Conservation (phyloP, 2,329 filamentous ascomycete genomes). For the Xylaria sp. region DNA sequence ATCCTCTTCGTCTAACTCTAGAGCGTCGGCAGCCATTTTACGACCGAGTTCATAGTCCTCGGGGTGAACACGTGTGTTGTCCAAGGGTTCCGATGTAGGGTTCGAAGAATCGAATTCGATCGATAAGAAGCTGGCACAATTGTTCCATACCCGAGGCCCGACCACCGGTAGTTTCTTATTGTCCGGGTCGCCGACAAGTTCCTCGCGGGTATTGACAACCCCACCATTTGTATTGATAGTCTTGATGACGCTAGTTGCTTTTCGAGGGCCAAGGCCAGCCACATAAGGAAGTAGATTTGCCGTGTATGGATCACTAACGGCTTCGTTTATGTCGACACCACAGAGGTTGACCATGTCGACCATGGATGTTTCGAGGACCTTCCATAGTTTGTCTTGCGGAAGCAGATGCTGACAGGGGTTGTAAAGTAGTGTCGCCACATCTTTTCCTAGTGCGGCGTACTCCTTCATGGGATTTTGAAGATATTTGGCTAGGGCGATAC, state of each 20-base stretch:
- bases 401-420: slow-evolving; percentile 90
- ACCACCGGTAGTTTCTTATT: slow-evolving; percentile 81
- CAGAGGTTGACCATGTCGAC: slow-evolving; percentile 98
- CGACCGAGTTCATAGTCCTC: slow-evolving; percentile 98
- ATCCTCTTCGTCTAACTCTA: slow-evolving; percentile 97
- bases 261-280: slow-evolving; percentile 89
- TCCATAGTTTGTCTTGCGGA: slow-evolving; percentile 85
- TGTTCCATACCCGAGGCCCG: slow-evolving; percentile 91
- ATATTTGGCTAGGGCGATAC: slow-evolving; percentile 87
- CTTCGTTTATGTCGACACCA: slow-evolving; percentile 94
- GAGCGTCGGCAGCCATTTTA: slow-evolving; percentile 97
- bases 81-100: slow-evolving; percentile 86
- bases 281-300: slow-evolving; percentile 91
- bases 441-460: slow-evolving; percentile 90
- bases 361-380: slow-evolving; percentile 92
- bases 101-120: slow-evolving; percentile 88
- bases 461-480: slow-evolving; percentile 96
- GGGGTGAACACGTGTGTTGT: slow-evolving; percentile 96
- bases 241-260: slow-evolving; percentile 85
- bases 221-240: slow-evolving; percentile 93
- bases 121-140: slow-evolving; percentile 94
- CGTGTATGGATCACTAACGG: slow-evolving; percentile 80
- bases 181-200: slow-evolving; percentile 88
- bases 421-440: slow-evolving; percentile 86
- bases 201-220: slow-evolving; percentile 82